phyloP scores from a whole-genome alignment of 1,284 basidiomycete species.

The Microbotryum violaceum region DNA sequence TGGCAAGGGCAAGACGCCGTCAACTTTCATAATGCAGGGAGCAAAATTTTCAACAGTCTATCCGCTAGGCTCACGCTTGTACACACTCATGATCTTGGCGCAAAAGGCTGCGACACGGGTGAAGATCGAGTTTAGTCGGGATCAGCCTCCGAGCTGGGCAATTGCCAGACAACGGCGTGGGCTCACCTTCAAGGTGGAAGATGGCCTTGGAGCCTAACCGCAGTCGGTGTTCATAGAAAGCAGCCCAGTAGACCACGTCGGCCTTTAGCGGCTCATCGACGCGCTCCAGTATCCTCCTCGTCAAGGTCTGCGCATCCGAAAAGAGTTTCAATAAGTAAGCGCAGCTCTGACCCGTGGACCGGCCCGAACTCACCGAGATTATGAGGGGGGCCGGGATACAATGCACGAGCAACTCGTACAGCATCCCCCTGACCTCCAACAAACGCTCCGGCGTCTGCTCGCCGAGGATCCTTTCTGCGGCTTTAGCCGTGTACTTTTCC shows the following conservation, averaged over 20 bases:
- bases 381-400: conserved; percentile 94
- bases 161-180: background rate
- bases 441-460: conserved; percentile 87
- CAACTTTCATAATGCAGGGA: background rate
- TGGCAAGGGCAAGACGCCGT: background rate
- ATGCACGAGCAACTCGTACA: conserved; percentile 93
- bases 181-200: conserved; percentile 68
- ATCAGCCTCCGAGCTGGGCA: background rate
- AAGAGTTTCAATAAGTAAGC: conserved; percentile 9
- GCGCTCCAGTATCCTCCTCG: conserved; percentile 72
- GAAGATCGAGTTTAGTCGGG: background rate
- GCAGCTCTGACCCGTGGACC: background rate
- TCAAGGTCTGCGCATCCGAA: conserved; percentile 59
- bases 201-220: conserved; percentile 87
- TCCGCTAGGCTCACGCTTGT: conserved; percentile 23
- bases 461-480: conserved; percentile 85
- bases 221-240: conserved; percentile 89
- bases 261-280: conserved; percentile 82
- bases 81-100: conserved; percentile 37
- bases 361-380: conserved; percentile 56
- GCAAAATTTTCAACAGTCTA: background rate
- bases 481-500: conserved; percentile 94
- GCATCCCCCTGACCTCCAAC: conserved; percentile 82
- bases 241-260: conserved; percentile 92
- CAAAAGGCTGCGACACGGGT: conserved; percentile 29